A percentile compares a stretch with the other conserved stretches of the same genome.
These are phyloP conservation scores for Iris macrosiphon DNA, from an alignment of 106 monocot genomes.

Conservation along the genomic window DNA sequence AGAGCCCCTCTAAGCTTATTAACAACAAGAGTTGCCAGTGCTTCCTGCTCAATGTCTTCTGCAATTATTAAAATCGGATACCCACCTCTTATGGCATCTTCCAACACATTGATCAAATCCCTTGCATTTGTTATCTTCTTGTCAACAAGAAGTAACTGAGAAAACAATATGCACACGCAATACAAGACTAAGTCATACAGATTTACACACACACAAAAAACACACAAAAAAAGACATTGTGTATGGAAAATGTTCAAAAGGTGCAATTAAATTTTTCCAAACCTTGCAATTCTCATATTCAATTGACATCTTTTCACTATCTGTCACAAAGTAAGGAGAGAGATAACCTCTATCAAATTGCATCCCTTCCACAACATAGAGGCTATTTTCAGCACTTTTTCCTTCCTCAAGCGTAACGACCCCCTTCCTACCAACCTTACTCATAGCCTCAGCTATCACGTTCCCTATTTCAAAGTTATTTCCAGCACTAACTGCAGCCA, in stretches of 20 bases:
- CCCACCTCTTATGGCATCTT: conserved; percentile 87
- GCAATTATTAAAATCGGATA: conserved; percentile 81
- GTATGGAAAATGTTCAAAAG: not conserved
- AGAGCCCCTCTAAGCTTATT: conserved; percentile 86
- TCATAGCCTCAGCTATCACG: conserved; percentile 98
- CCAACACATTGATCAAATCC: conserved; percentile 74
- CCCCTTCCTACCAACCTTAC: conserved; percentile 89
- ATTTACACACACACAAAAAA: not conserved
- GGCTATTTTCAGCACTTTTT: conserved; percentile 77
- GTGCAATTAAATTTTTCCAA: not conserved
- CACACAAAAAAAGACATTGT: not conserved
- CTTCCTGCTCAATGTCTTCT: conserved; percentile 93
- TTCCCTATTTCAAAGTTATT: conserved; percentile 82
- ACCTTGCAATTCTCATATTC: conserved; percentile 99
- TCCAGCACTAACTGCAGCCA: conserved; percentile 93
- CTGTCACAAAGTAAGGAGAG: conserved; percentile 90
- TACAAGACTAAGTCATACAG: not conserved
- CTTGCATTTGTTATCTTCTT: conserved; percentile 92
- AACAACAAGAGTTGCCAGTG: conserved; percentile 86
- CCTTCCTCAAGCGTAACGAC: conserved; percentile 96
- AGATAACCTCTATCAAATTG: conserved; percentile 94
- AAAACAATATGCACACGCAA: conserved; percentile 4
- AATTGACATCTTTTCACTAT: conserved; percentile 85
- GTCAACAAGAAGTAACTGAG: conserved; percentile 91
- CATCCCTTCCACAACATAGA: conserved; percentile 94